phyloP scores from a whole-genome alignment of 139 green algal species.

The Medakamo hakoo region DNA sequence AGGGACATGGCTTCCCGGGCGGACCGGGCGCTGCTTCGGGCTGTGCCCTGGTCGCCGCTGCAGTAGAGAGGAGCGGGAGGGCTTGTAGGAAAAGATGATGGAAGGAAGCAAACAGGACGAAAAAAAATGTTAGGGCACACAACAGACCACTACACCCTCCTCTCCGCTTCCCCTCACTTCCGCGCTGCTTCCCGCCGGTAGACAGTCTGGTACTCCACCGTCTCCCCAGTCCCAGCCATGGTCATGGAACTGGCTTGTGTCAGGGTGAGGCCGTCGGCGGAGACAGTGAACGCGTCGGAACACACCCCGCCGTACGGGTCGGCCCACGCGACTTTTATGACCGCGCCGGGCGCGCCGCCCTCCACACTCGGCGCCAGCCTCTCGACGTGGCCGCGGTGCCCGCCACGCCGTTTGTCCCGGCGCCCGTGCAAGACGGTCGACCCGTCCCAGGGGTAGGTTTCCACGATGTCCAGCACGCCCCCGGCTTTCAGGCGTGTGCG shows the following conservation, averaged over 20 bases:
- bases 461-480: conserved; percentile 21
- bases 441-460: conserved; percentile 14
- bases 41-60: neutral
- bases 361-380: too few relatives aligned
- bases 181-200: neutral
- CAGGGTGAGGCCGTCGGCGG: neutral
- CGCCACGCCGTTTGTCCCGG: conserved; percentile 23
- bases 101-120: neutral
- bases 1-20: too few relatives aligned
- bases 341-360: neutral
- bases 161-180: neutral
- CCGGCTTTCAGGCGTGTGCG: conserved; percentile 19
- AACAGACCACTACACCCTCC: neutral
- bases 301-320: neutral
- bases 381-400: conserved; percentile 12
- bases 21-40: neutral
- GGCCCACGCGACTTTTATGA: conserved; percentile 4
- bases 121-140: neutral
- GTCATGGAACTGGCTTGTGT: neutral
- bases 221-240: neutral
- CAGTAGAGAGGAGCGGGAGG: neutral
- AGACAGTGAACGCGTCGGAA: neutral
- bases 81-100: too few relatives aligned
- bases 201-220: neutral
- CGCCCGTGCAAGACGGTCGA: conserved; percentile 11